These are phyloP conservation scores for Vigna unguiculata DNA, from an alignment of 306 rosid genomes.

Conservation along the genomic window DNA sequence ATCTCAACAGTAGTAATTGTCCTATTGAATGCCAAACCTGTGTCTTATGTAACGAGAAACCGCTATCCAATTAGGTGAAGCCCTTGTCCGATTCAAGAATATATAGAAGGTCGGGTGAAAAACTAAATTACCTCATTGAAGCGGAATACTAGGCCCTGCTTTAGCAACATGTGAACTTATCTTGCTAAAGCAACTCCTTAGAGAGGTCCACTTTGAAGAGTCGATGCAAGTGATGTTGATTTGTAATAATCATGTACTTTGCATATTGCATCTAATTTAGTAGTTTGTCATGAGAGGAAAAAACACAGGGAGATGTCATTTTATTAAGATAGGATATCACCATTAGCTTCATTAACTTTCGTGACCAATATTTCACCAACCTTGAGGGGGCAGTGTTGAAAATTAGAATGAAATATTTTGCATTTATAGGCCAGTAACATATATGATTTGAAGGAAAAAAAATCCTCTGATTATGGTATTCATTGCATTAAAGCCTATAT, in stretches of 20 bases:
- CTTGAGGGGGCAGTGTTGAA: no score
- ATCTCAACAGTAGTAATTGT: no score
- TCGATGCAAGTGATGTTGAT: neutral
- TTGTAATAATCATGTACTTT: neutral
- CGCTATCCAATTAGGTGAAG: neutral
- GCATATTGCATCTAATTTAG: neutral
- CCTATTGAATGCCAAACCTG: neutral
- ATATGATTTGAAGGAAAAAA: neutral
- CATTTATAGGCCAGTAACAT: neutral
- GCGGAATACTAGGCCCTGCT: neutral
- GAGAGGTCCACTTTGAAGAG: neutral
- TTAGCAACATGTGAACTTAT: neutral
- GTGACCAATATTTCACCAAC: no score
- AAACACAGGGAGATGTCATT: neutral
- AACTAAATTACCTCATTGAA: neutral
- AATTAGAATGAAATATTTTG: neutral
- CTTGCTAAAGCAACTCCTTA: neutral
- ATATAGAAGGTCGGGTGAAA: neutral
- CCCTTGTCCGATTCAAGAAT: neutral
- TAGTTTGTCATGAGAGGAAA: neutral
- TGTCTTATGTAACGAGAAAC: neutral
- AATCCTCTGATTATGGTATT: neutral
- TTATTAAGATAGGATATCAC: neutral
- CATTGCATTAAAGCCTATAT: no score
- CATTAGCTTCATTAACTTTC: neutral